phyloP scores from a whole-genome alignment of 768 basidiomycete species.

The Psilocybe cubensis region DNA sequence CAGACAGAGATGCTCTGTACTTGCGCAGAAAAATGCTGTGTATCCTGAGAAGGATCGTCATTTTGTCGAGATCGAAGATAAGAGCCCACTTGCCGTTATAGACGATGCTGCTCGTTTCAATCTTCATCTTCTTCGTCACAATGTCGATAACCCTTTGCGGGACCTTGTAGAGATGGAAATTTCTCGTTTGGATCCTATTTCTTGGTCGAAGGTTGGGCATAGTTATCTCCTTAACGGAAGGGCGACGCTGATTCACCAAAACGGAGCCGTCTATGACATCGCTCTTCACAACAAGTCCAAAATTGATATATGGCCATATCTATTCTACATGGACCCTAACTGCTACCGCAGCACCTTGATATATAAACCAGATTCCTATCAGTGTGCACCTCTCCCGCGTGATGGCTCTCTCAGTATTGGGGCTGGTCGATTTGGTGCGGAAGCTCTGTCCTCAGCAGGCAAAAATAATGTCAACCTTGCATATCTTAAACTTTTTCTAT shows the following conservation, averaged over 20 bases:
- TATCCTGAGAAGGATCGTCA: slow-evolving; percentile 37
- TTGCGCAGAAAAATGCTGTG: slow-evolving; percentile 51
- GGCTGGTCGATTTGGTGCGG: slow-evolving; percentile 45
- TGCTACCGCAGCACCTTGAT: slow-evolving; percentile 56
- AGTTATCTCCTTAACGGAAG: slow-evolving; percentile 52
- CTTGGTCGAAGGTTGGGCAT: slow-evolving; percentile 44
- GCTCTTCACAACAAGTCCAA: slow-evolving; percentile 53
- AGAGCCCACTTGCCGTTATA: slow-evolving; percentile 41
- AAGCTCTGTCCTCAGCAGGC: slow-evolving; percentile 49
- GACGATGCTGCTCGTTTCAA: slow-evolving; percentile 64
- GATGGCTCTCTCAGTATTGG: slow-evolving; percentile 43
- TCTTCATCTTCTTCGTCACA: slow-evolving; percentile 56
- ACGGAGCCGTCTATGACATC: slow-evolving; percentile 48
- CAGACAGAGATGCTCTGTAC: slow-evolving; percentile 38
- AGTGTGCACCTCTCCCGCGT: slow-evolving; percentile 47
- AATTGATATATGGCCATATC: slow-evolving; percentile 63
- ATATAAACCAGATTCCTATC: slow-evolving; percentile 49
- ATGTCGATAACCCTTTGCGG: slow-evolving; percentile 48
- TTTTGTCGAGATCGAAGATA: slow-evolving; percentile 39
- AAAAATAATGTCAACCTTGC: slow-evolving; percentile 44
- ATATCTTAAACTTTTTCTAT: slow-evolving; percentile 63
- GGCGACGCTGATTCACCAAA: slow-evolving; percentile 48
- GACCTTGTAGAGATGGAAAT: slow-evolving; percentile 57
- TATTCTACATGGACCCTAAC: slow-evolving; percentile 63
- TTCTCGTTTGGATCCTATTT: slow-evolving; percentile 47